These are phyloP conservation scores for Ceratocystis diversiconidia DNA, from an alignment of 2,329 filamentous ascomycete genomes.

Conservation along the genomic window DNA sequence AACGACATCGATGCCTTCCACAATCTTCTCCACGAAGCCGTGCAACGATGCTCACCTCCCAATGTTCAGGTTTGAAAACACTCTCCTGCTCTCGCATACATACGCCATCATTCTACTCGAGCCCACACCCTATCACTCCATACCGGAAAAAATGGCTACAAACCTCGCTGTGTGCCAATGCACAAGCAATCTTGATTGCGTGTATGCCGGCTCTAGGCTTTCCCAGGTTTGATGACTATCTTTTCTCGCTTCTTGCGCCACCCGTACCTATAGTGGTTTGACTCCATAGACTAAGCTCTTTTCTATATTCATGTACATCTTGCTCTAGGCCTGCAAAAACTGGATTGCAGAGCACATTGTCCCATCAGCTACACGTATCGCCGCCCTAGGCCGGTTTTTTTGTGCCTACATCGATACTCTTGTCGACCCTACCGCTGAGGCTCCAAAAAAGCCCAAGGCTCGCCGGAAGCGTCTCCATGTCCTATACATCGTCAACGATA, in stretches of 20 bases:
- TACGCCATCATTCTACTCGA: constrained; percentile 8
- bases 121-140: not conserved
- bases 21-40: constrained; percentile 45
- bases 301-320: constrained; percentile 22
- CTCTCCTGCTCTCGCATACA: constrained; percentile 21
- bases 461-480: constrained; percentile 58
- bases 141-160: not conserved
- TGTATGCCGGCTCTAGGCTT: constrained; percentile 1
- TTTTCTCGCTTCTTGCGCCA: constrained; percentile 17
- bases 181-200: constrained; percentile 11
- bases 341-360: constrained; percentile 66
- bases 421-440: not conserved
- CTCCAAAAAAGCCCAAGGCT: constrained; percentile 18
- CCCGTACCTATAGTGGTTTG: not conserved
- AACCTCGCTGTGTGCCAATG: not conserved
- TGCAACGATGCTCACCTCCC: constrained; percentile 58
- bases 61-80: constrained; percentile 75
- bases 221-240: constrained; percentile 19
- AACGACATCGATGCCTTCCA: constrained; percentile 59
- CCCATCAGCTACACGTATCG: constrained; percentile 50
- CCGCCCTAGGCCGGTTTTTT: constrained; percentile 60
- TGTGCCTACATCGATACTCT: constrained; percentile 45
- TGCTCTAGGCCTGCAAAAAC: constrained; percentile 62
- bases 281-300: constrained; percentile 26
- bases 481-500: constrained; percentile 65